Percentiles rank a stretch among this genome's conserved stretches.
These are phyloP conservation scores for Aspergillus niger DNA, from an alignment of 2,329 filamentous ascomycete genomes.

Conservation along the genomic window DNA sequence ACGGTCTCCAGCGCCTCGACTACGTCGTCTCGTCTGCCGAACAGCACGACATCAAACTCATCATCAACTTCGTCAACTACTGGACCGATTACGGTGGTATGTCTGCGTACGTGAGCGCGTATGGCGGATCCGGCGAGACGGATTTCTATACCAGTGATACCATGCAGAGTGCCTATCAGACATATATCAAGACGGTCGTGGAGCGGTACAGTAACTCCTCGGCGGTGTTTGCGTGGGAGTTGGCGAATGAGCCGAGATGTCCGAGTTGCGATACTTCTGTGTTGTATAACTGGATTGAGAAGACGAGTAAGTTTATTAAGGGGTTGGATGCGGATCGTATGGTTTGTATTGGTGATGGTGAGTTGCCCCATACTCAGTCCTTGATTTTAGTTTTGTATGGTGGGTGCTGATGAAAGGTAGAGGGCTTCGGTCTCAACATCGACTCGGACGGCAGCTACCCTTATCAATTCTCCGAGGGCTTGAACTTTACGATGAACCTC, in stretches of 20 bases:
- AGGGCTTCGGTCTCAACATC: conserved; percentile 56
- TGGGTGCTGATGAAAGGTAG: conserved; percentile 29
- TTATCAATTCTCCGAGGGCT: conserved; percentile 54
- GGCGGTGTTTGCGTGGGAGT: conserved; percentile 68
- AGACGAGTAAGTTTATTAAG: conserved; percentile 64
- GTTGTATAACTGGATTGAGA: conserved; percentile 61
- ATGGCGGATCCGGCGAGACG: conserved; percentile 51
- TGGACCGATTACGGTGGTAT: conserved; percentile 70
- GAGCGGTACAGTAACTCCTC: conserved; percentile 60
- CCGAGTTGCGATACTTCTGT: conserved; percentile 60
- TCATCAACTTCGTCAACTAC: conserved; percentile 63
- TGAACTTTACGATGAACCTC: conserved; percentile 56
- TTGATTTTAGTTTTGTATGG: no score
- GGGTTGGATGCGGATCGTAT: conserved; percentile 62
- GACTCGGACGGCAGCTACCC: conserved; percentile 57
- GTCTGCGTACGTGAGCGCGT: conserved; percentile 58
- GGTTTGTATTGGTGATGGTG: conserved; percentile 61
- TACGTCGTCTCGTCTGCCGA: conserved; percentile 64
- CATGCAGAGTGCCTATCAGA: conserved; percentile 61
- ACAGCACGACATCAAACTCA: conserved; percentile 61
- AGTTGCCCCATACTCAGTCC: not conserved
- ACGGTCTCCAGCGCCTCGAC: conserved; percentile 67
- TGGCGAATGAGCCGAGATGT: conserved; percentile 68
- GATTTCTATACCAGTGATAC: conserved; percentile 60
- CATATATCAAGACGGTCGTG: conserved; percentile 62